Base-by-base conservation (phyloP, 495 filamentous ascomycete species). In the Pyronema domesticum region DNA sequence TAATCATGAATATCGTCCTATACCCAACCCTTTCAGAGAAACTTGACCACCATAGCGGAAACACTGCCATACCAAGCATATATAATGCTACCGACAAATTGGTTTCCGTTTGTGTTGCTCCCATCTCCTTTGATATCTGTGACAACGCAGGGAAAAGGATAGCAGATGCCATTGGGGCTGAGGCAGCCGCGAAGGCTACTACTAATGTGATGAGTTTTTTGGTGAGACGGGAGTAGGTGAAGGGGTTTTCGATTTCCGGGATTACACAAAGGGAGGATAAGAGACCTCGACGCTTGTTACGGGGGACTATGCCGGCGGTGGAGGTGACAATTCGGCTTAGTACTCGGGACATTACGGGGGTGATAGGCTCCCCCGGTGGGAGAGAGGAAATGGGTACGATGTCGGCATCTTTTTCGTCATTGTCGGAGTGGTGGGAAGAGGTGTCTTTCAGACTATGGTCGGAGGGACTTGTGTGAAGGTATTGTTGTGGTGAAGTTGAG, bases 1-100 rank as follows among this genome's bases (percentile, higher is more conserved):
- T 94, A 40, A 76, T 69, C 14, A 96, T 62, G 67, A 95, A 95
- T 51, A 96, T 87, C 7, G 81, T 85, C 23, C 89, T 76, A 39
- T 89, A 77, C 17, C 89, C 89, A 3, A 85, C 67, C 3, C 77
- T 75, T 67, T 95, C 89, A 9, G 84, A 89, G 64, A 95, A 93
- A 3, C 80, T 82, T 2, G 85, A 91, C 89, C 89, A 95, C 86
- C 87, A 95, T 5, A 95, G 74, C 1, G 89, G 89, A 57, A 88
- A 94, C 23, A 95, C 85, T 14, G 81, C 77, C 86, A 95, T 91
- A 53, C 76, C 71, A 6, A 94, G 74, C 88, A 94, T 89, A 65
- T 93, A 95, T 49, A 94, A 66, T 1, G 89, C 83, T 5, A 53
- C 67, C 75, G 59, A 56, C 13, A 52, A 62, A 64, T 55, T 89